These are phyloP conservation scores for Quercus gilva DNA, from an alignment of 306 rosid species.

Conservation along the genomic window DNA sequence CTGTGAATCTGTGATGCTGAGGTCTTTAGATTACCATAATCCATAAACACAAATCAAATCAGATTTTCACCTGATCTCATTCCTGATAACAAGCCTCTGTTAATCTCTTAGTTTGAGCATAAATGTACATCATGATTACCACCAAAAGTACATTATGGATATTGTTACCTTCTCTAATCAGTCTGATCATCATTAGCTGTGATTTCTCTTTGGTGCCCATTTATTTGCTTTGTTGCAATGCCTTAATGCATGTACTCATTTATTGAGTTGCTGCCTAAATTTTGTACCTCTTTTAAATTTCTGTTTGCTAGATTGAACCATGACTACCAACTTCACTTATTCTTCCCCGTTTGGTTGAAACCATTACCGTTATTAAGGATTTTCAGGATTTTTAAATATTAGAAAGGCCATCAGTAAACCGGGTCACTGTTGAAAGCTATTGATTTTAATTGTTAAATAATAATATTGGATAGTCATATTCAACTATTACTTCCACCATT, in stretches of 20 bases:
- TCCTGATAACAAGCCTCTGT: background rate
- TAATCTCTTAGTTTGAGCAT: too few relatives aligned
- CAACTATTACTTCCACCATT: background rate
- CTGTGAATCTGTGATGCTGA: background rate
- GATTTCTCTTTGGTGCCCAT: background rate
- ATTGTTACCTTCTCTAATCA: too few relatives aligned
- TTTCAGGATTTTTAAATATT: background rate
- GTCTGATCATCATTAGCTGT: background rate
- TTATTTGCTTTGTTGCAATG: background rate
- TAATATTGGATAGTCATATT: background rate
- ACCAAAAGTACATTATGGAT: too few relatives aligned
- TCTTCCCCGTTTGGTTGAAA: background rate
- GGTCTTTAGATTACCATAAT: background rate
- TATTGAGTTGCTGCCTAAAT: background rate
- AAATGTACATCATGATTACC: background rate
- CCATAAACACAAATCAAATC: background rate
- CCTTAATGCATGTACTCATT: background rate
- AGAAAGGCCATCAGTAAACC: background rate
- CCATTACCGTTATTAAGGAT: background rate
- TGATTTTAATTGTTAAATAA: background rate
- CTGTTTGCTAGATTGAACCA: background rate
- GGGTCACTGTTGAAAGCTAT: background rate
- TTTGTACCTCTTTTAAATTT: background rate
- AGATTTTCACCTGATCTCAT: background rate
- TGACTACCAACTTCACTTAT: background rate